A percentile compares a stretch with the other conserved stretches of the same genome.
Evolutionary conservation across 2,329 filamentous ascomycete species (phyloP).

Genomic region (Botrytis sinoallii): DNA sequence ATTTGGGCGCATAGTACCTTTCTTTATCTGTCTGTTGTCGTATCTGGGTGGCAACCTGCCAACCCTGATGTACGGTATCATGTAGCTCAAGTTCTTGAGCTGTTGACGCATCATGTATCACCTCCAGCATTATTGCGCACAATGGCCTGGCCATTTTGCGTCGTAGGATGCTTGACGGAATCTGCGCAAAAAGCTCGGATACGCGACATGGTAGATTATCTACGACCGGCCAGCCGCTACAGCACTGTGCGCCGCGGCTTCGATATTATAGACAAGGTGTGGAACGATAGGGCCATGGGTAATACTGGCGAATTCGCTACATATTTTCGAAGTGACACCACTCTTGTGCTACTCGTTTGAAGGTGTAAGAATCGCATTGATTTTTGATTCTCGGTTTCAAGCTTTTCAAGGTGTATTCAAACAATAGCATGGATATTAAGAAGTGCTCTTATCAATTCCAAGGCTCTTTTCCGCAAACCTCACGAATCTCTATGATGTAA

Average conservation of each 20-base stretch:
- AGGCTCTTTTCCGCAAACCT: background rate
- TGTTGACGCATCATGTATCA: slow-evolving; percentile 24
- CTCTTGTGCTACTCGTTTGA: slow-evolving; percentile 37
- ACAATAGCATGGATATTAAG: background rate
- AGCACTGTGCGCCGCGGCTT: slow-evolving; percentile 28
- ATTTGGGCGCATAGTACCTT: slow-evolving; percentile 29
- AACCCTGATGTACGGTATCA: slow-evolving; percentile 24
- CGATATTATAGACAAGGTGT: slow-evolving; percentile 32
- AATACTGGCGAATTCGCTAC: slow-evolving; percentile 31
- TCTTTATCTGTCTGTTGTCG: slow-evolving; percentile 26
- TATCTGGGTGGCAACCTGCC: slow-evolving; percentile 30
- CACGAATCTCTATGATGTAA: background rate
- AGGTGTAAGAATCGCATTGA: background rate
- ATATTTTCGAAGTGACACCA: slow-evolving; percentile 36
- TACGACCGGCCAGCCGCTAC: slow-evolving; percentile 37
- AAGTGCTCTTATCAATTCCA: background rate
- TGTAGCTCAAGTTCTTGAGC: slow-evolving; percentile 23
- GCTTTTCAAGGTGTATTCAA: background rate
- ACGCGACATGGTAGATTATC: slow-evolving; percentile 25
- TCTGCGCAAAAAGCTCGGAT: slow-evolving; percentile 25
- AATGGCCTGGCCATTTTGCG: slow-evolving; percentile 31
- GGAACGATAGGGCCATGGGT: slow-evolving; percentile 23
- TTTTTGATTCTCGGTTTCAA: background rate
- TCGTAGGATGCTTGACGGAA: slow-evolving; percentile 29
- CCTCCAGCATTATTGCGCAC: slow-evolving; percentile 25